These are phyloP conservation scores for Protomyces arabidopsidicola DNA, from an alignment of 1,139 yeast genomes.

Conservation along the genomic window DNA sequence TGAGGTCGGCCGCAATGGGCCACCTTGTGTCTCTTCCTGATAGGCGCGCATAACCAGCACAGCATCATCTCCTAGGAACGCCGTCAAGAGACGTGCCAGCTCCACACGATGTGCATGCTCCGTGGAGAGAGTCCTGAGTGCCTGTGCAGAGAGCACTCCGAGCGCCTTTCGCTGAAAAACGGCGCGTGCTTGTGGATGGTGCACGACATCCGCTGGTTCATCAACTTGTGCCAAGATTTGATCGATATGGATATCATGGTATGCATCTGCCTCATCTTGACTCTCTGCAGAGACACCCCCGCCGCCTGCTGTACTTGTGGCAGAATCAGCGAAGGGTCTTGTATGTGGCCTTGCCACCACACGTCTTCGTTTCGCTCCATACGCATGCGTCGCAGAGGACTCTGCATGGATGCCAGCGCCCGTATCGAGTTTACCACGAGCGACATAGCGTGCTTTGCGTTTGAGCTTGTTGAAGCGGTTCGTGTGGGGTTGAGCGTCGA, in stretches of 20 bases:
- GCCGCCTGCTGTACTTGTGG: background rate
- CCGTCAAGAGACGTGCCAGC: slow-evolving; percentile 19
- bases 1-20: slow-evolving; percentile 1
- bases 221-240: slow-evolving; percentile 25
- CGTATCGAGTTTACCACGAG: slow-evolving; percentile 18
- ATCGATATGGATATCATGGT: slow-evolving; percentile 23
- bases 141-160: slow-evolving; percentile 21
- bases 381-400: background rate
- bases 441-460: slow-evolving; percentile 26
- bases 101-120: slow-evolving; percentile 26
- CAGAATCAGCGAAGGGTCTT: background rate
- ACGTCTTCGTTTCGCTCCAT: background rate
- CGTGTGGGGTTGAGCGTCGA: slow-evolving; percentile 13
- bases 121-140: slow-evolving; percentile 19
- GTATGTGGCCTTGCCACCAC: background rate
- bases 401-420: slow-evolving; percentile 17
- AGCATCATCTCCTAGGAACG: slow-evolving; percentile 28
- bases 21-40: slow-evolving; percentile 10
- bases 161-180: slow-evolving; percentile 19
- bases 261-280: slow-evolving; percentile 25
- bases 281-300: background rate
- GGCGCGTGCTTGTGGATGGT: slow-evolving; percentile 17
- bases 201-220: slow-evolving; percentile 26
- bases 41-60: slow-evolving; percentile 9
- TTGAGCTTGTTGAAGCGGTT: slow-evolving; percentile 27